These are phyloP conservation scores for Hypoxylon lienhwacheense DNA, from an alignment of 495 filamentous ascomycete species.

Conservation along the genomic window DNA sequence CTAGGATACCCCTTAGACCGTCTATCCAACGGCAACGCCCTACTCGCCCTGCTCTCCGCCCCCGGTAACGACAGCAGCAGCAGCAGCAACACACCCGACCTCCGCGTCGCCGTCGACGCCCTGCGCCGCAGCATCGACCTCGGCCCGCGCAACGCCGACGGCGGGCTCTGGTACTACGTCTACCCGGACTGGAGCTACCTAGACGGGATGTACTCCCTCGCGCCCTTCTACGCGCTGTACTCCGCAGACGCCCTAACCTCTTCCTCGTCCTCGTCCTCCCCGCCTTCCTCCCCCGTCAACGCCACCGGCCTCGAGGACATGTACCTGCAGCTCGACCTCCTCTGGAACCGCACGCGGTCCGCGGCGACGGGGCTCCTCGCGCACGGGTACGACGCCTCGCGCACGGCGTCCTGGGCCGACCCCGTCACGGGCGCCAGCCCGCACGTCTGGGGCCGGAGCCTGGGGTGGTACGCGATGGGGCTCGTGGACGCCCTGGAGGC, in stretches of 20 bases:
- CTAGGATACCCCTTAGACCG: conserved; percentile 45
- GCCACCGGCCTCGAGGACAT: conserved; percentile 44
- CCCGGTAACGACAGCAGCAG: conserved; percentile 28
- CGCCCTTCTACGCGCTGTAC: conserved; percentile 42
- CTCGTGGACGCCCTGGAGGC: conserved; percentile 58
- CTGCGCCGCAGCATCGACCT: conserved; percentile 45
- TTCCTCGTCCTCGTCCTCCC: background rate
- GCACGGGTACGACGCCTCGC: conserved; percentile 61
- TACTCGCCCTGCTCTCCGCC: conserved; percentile 37
- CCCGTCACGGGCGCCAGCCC: conserved; percentile 57
- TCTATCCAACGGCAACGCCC: conserved; percentile 42
- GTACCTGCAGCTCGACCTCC: conserved; percentile 53
- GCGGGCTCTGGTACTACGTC: conserved; percentile 50
- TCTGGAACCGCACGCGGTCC: conserved; percentile 54
- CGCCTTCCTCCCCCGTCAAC: conserved; percentile 5
- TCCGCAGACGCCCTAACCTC: conserved; percentile 13
- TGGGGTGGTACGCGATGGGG: conserved; percentile 65
- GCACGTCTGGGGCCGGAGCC: conserved; percentile 59
- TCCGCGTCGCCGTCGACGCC: conserved; percentile 37
- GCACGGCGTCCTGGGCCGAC: conserved; percentile 58
- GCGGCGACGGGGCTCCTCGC: conserved; percentile 49
- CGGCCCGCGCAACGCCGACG: conserved; percentile 44
- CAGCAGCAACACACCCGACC: conserved; percentile 28
- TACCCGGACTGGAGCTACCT: conserved; percentile 54
- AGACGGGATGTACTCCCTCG: conserved; percentile 51